Base-by-base conservation (phyloP, 352 stramenopile species). In the Phytophthora pisi region DNA sequence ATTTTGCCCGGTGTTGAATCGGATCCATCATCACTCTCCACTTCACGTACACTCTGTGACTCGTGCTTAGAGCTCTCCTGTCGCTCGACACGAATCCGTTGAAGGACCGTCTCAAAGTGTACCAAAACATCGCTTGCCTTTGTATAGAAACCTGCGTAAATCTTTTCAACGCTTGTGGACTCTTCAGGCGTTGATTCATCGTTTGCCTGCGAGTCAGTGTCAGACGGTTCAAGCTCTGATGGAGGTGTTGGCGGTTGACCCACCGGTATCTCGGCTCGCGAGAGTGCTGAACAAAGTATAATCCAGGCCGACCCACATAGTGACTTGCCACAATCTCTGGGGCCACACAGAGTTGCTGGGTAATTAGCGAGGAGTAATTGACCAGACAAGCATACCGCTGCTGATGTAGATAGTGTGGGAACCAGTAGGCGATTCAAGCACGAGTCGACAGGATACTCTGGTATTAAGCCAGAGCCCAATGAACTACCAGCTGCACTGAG, bases 251-350 rank as follows among this genome's bases (percentile, higher is more conserved):
- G 11, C 34, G 31, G 28, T 52, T 10, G 16, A 30, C 15, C 7
- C 11, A 20, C 16, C 15, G 9, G 15, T 28, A 18, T 10, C 23
- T 26, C 3, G 28, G 40, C 20, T 50, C 28, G 10, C 57, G 66
- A 68, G 57, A 77, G 10, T 2, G 67, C 16, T 28, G 61, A 59
- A n/a, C 64, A 63, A 30, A 80, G 51, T 11, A 62, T 8, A 8
- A 78, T 61, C 70, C 70, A 78, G 13, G 62, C 45, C 1, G 70
- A 54, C 8, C 72, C 78, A 11, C 72, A 82, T 5, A 70, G 66
- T 2, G 82, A 86, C 57, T 92, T 94, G 0, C 81, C 84, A 28
- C 72, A 74, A 30, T 84, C 84, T 10, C 51, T 59, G 4, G 70
- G 50, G 0, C 86, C 86, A 16, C 67, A 66, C 9, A 92, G 53